Base-by-base conservation (phyloP, 1,139 yeast genomes). In the Blastobotrys serpentis region DNA sequence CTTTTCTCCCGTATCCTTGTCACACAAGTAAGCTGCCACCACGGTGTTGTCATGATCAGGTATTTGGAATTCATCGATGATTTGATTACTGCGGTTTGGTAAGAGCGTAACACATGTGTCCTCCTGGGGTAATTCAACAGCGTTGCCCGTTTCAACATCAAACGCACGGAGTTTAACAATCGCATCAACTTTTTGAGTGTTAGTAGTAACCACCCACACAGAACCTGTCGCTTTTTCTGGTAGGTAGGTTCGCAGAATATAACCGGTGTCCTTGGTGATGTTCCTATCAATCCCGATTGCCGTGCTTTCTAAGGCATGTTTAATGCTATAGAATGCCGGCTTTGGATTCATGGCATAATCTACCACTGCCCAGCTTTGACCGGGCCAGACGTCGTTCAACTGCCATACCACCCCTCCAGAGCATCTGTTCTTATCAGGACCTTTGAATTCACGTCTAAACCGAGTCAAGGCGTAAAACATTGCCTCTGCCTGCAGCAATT, bases 391-490 rank as follows among this genome's bases (percentile, higher is more conserved):
- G 55, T 75, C 79, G 50, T 75, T 74, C 25, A 73, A 58, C 55
- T 75, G 79, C 79, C 79, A 75, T 11, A 74, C 75, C 21, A 74
- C 56, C 1, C 69, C 69, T 0, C 77, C 78, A 14, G 77, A 74
- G 42, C 61, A 54, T 42, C 61, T 55, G 43, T 70, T 54, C 37
- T 62, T 53, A 2, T 64, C 64, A 10, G 63, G 62, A 2, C 69
- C 67, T 36, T 62, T 56, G 77, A 77, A 75, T 49, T 68, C 60
- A 13, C 76, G 54, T 57, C 76, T 62, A 74, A 76, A 74, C 46
- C 63, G 61, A 42, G 70, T 59, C 46, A 69, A 69, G 2, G 78
- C 78, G 52, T 63, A 68, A 2, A 66, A 64, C 42, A 75, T 58
- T 49, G 79, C 75, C 46, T 75, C 79, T 16, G 74, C 65, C 57